Conservation (phyloP, 148 eudicot genomes). For the Chenopodium album region DNA sequence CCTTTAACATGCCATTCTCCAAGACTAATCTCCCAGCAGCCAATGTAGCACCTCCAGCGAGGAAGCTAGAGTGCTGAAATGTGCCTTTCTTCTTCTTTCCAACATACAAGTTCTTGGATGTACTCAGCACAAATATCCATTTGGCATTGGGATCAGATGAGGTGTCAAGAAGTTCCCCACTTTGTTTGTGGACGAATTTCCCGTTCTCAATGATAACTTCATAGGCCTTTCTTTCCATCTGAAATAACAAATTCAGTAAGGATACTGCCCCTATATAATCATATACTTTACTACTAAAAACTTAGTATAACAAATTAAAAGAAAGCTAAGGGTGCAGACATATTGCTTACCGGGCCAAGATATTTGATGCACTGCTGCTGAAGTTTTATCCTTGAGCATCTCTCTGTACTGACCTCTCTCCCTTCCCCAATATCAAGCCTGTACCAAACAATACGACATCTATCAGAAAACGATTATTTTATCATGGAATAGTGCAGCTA, state of each 20-base stretch:
- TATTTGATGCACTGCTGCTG: constrained; percentile 97
- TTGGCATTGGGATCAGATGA: constrained; percentile 56
- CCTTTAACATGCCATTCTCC: constrained; percentile 78
- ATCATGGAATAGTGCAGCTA: not conserved
- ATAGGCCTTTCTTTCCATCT: constrained; percentile 85
- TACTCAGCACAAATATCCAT: constrained; percentile 97
- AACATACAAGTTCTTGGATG: constrained; percentile 75
- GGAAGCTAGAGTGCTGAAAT: constrained; percentile 96
- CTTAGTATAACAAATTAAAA: too few relatives aligned
- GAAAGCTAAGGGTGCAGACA: not conserved
- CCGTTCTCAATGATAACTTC: constrained; percentile 78
- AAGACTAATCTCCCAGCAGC: constrained; percentile 94
- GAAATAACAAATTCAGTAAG: constrained; percentile 16
- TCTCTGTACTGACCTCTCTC: constrained; percentile 76
- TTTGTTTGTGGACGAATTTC: constrained; percentile 53
- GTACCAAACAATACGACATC: not conserved
- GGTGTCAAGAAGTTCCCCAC: constrained; percentile 69
- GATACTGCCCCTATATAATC: not conserved
- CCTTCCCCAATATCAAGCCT: constrained; percentile 99
- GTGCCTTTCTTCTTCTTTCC: constrained; percentile 89
- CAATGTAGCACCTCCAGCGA: constrained; percentile 96
- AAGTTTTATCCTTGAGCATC: constrained; percentile 73
- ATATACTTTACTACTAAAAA: not conserved
- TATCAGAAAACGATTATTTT: constrained; percentile 4
- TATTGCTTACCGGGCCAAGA: constrained; percentile 81